Evolutionary conservation across 306 rosid genomes (phyloP), one percentile per base, ranked within the genome.

Genomic region (Pyrus communis): DNA sequence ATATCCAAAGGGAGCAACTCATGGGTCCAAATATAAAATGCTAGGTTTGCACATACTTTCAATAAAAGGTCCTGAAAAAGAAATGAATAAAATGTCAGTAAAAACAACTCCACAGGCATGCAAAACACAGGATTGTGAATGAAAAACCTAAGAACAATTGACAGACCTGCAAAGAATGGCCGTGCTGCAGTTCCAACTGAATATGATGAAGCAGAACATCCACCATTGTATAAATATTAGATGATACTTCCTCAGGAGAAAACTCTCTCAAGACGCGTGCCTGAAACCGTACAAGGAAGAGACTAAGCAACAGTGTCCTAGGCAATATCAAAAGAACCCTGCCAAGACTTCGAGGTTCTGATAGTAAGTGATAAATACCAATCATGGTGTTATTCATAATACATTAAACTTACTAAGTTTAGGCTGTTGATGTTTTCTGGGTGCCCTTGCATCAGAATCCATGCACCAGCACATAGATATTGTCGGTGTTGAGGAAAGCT

Each of bases 1-100:
- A 92, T 95, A 83, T 95, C 99, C 87, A 95, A 81, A 69, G 99
- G 99, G 86, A 95, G 97, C 80, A 95, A 87, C 86, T 95, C 99
- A 69, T 92, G 84, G 71, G 85, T 88, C 97, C 99, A 95, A 78
- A 92, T 89, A 77, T 92, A 95, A 84, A 86, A 95, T 74, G 84
- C 83, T 77, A 95, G 93, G 85, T 90, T 95, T 72, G 97, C 79
- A 80, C 91, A 92, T 72, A 93, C 93, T 86, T 92, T 95, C 67
- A 77, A 71, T 83, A 92, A 69, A 78, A 95, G 92, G 80, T 95
- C 97, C 97, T 95, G 86, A 49, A 83, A 87, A 80, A 28, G 42
- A 75, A 43, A 79, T 51, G 63, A 61, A 75, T 70, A 25, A 60
- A 30, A 13, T 9, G 52, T 13, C 15, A 25, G 66, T 62, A 67